Base-by-base conservation (phyloP, 2,329 filamentous ascomycete species). In the Botrytis elliptica region DNA sequence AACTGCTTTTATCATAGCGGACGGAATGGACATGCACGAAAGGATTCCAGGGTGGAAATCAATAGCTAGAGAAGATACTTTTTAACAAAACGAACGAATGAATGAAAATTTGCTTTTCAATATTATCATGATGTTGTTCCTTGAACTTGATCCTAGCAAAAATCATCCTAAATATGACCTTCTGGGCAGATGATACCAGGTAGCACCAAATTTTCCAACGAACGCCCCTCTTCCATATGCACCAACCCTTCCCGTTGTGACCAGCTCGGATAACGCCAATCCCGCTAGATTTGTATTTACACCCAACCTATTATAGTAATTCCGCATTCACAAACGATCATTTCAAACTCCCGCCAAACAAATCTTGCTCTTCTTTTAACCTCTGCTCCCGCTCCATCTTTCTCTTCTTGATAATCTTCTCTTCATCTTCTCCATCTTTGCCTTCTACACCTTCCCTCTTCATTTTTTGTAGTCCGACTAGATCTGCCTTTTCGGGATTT, bases 401-500 rank as follows among this genome's bases (percentile, higher is more conserved):
- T n/a, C 81, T 79, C 76, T 84, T 86, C 80, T 84, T 80, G 7
- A 79, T 71, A 42, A 77, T 68, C 73, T 79, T 79, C 71, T 79
- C 78, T 36, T 79, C 76, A 63, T 75, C 74, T 14, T 75, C 76
- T 71, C 84, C 80, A 22, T 69, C 49, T 69, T 57, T 69, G 7
- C 59, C 66, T 18, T 73, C 74, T 29, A 33, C 66, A 9, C 69
- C 74, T 36, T 90, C 88, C 66, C 89, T 89, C 78, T 91, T 87
- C 33, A 89, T 88, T 76, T 87, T 87, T 69, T 80, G 79, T 60
- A 92, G 83, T 66, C 89, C 90, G 29, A 94, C 90, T 5, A 95
- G 82, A 81, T 95, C 91, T 62, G 88, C 89, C 73, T 92, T 89
- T 77, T 93, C 91, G 0, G 92, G 92, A 78, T 95, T 92, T 73